Evolutionary conservation across 2,329 filamentous ascomycete species (phyloP).

Genomic region (Xylariales sp.): DNA sequence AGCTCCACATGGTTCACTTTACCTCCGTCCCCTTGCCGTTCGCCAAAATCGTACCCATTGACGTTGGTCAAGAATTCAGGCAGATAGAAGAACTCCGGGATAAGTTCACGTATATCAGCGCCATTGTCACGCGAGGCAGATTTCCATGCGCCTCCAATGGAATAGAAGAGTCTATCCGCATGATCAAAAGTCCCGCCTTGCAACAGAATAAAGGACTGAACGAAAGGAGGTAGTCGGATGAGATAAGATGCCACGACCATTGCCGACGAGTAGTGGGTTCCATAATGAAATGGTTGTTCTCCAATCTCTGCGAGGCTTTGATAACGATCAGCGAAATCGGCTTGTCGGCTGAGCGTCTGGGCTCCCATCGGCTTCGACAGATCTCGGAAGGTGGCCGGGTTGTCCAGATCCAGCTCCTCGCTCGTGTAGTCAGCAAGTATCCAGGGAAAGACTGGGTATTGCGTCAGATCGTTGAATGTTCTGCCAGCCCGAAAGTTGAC

Average conservation of each 20-base stretch:
- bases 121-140: constrained; percentile 88
- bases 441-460: constrained; percentile 98
- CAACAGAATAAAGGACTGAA: constrained; percentile 88
- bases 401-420: constrained; percentile 79
- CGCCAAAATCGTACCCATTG: constrained; percentile 91
- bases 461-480: constrained; percentile 96
- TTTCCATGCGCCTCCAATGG: constrained; percentile 83
- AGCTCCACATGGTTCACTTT: constrained; percentile 81
- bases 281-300: constrained; percentile 92
- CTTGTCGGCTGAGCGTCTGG: constrained; percentile 70
- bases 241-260: constrained; percentile 98
- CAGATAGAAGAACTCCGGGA: constrained; percentile 94
- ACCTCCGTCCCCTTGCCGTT: constrained; percentile 73
- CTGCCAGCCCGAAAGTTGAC: constrained; percentile 96
- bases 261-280: constrained; percentile 96
- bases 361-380: constrained; percentile 95
- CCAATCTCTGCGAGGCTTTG: constrained; percentile 86
- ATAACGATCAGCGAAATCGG: constrained; percentile 79
- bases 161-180: constrained; percentile 91
- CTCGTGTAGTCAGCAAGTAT: constrained; percentile 94
- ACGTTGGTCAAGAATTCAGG: constrained; percentile 93
- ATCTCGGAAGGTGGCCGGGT: constrained; percentile 84
- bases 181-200: constrained; percentile 97
- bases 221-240: constrained; percentile 91
- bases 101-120: constrained; percentile 90